A percentile compares a stretch with the other conserved stretches of the same genome.
Evolutionary conservation across 164 flowering plant species (phyloP).

Genomic region (Annona squamosa): DNA sequence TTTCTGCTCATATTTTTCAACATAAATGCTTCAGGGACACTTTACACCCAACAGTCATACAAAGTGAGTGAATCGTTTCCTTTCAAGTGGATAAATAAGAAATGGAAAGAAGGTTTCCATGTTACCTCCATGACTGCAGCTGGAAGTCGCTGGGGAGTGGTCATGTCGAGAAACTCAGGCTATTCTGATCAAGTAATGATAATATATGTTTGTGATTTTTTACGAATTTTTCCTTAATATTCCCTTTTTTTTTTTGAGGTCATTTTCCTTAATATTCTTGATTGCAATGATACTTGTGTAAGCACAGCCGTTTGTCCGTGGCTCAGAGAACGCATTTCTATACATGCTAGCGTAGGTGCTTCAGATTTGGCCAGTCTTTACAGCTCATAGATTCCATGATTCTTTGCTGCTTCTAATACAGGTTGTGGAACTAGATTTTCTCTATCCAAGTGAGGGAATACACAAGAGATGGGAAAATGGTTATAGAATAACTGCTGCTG

Average conservation of each 20-base stretch:
- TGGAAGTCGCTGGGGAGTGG: conserved; percentile 83
- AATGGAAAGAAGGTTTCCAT: conserved; percentile 92
- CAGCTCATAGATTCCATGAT: background rate
- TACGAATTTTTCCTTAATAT: background rate
- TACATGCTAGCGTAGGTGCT: background rate
- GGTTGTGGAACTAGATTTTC: conserved; percentile 89
- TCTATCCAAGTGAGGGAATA: conserved; percentile 87
- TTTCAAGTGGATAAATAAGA: conserved; percentile 83
- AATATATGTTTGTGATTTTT: too few species aligned
- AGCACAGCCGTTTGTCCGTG: background rate
- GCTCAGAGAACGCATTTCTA: background rate
- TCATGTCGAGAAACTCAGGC: conserved; percentile 82
- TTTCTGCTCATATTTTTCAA: background rate
- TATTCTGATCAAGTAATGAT: conserved; percentile 64
- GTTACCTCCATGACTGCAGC: conserved; percentile 90
- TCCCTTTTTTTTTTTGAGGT: background rate
- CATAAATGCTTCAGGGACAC: conserved; percentile 46
- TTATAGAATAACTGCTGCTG: conserved; percentile 71
- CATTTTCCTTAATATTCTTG: background rate
- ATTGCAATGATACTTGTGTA: background rate
- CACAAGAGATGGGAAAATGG: conserved; percentile 80
- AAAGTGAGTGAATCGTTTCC: conserved; percentile 89
- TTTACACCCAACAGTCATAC: conserved; percentile 76
- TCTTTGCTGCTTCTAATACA: conserved; percentile 10
- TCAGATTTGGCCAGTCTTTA: background rate